Conservation (phyloP, 2,329 filamentous ascomycete species). For the Colletotrichum tropicicola region DNA sequence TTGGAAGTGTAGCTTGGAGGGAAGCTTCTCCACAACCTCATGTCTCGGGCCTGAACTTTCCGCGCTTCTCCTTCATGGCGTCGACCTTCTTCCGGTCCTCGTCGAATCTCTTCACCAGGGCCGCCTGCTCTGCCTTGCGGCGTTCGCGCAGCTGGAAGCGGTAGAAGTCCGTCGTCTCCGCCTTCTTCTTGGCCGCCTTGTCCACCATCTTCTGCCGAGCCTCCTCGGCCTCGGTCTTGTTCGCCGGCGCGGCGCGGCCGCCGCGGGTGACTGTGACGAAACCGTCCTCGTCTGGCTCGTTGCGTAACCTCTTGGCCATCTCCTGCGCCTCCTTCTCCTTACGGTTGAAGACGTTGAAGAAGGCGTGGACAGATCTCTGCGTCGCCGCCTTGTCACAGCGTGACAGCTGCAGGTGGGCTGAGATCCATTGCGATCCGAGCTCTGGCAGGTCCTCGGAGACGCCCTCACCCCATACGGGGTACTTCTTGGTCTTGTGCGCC, state of each 20-base stretch:
- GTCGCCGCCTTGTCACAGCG: conserved; percentile 75
- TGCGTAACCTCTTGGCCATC: conserved; percentile 71
- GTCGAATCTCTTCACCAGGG: conserved; percentile 77
- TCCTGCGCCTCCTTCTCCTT: conserved; percentile 72
- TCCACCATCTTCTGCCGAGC: conserved; percentile 67
- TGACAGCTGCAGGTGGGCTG: conserved; percentile 74
- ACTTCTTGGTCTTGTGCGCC: conserved; percentile 65
- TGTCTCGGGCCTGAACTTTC: conserved; percentile 65
- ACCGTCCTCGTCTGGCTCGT: conserved; percentile 91
- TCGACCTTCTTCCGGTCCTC: conserved; percentile 77
- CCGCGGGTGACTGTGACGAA: conserved; percentile 92
- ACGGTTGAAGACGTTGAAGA: conserved; percentile 83
- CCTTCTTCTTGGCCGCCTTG: conserved; percentile 69
- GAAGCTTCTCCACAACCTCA: conserved; percentile 35
- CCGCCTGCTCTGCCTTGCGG: conserved; percentile 77
- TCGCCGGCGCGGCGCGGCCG: conserved; percentile 77
- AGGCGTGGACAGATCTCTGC: conserved; percentile 82
- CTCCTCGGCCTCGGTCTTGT: conserved; percentile 75
- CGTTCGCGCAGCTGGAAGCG: conserved; percentile 83
- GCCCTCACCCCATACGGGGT: conserved; percentile 75
- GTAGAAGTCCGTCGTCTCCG: conserved; percentile 79
- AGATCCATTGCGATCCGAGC: conserved; percentile 66
- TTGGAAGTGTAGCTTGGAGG: conserved; percentile 7
- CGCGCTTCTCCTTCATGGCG: conserved; percentile 74
- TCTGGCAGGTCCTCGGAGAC: conserved; percentile 64